Evolutionary conservation across 2,329 filamentous ascomycete species (phyloP), one percentile per base, ranked within the genome.

Genomic region (Didymella exigua): DNA sequence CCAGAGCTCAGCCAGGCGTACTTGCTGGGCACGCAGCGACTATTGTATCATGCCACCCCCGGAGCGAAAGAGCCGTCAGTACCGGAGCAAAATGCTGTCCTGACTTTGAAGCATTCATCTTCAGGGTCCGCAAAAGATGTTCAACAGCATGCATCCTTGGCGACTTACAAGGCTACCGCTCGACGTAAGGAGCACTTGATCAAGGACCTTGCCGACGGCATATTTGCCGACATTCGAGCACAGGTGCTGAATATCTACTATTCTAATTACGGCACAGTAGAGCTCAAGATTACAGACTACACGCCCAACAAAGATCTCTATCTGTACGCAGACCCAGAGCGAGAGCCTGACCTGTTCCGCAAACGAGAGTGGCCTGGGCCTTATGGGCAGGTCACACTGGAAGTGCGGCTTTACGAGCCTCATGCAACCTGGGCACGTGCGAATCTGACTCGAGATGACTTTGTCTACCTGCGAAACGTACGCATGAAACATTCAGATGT

Each of bases 391-490:
- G 79, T 84, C 67, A 88, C 86, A 1, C 78, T 97, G 47, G 86
- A 88, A 63, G 76, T 97, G 21, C 89, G 86, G 24, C 81, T 89
- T 24, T 96, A 81, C 71, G 85, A 88, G 13, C 84, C 84, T 0
- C 89, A 96, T 71, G 84, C 86, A 1, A 64, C 70, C 1, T 84
- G 78, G 59, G 81, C 88, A n/a, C 80, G 79, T 14, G 67, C 80
- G 0, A 72, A 84, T 6, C 76, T 95, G n/a, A n/a, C 23, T 76
- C 79, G 2, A 72, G 84, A 84, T 3, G 78, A 85, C 21, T 87
- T 88, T 79, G 76, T 96, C 2, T 76, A 76, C 4, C 73, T 97
- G 5, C 81, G 79, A 19, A 96, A 97, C 65, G 80, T 96, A 3
- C 88, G 88, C 18, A 81, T 91, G 59, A 90, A 88, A 59, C 76